Evolutionary conservation across 2,329 filamentous ascomycete genomes (phyloP).

Genomic region (Xylariomycetidae sp.): DNA sequence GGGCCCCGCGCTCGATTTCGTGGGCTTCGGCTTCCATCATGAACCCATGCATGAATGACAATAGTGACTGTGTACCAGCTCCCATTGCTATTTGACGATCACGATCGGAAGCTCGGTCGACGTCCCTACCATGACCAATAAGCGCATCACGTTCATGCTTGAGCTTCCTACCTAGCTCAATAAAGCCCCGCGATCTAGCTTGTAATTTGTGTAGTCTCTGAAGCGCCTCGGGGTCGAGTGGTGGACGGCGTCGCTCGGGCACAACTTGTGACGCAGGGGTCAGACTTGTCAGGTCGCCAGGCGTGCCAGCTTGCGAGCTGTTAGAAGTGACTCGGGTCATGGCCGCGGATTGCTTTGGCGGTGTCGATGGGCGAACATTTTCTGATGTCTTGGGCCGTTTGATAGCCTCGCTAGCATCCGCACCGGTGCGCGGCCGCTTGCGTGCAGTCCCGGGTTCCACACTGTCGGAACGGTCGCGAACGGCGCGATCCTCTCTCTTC

Average conservation of each 20-base stretch:
- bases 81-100: conserved; percentile 23
- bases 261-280: conserved; percentile 33
- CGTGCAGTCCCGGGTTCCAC: conserved; percentile 40
- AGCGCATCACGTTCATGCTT: conserved; percentile 53
- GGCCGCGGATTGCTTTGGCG: conserved; percentile 42
- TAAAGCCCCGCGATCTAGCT: conserved; percentile 34
- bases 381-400: conserved; percentile 43
- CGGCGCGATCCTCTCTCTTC: conserved; percentile 29
- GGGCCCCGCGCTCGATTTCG: conserved; percentile 37
- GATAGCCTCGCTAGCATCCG: conserved; percentile 30
- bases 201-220: conserved; percentile 26
- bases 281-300: conserved; percentile 38
- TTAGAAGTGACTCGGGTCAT: conserved; percentile 52
- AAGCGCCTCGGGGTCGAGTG: conserved; percentile 23
- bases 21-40: conserved; percentile 43
- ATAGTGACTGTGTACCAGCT: conserved; percentile 24
- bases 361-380: conserved; percentile 43
- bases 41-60: conserved; percentile 48
- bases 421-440: conserved; percentile 42
- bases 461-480: conserved; percentile 34
- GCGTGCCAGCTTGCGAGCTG: conserved; percentile 48
- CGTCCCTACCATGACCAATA: conserved; percentile 22
- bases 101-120: conserved; percentile 13
- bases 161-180: conserved; percentile 41
- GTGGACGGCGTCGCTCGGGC: conserved; percentile 31